phyloP scores from a whole-genome alignment of 2,329 filamentous ascomycete genomes.

The Fusarium liriodendri region DNA sequence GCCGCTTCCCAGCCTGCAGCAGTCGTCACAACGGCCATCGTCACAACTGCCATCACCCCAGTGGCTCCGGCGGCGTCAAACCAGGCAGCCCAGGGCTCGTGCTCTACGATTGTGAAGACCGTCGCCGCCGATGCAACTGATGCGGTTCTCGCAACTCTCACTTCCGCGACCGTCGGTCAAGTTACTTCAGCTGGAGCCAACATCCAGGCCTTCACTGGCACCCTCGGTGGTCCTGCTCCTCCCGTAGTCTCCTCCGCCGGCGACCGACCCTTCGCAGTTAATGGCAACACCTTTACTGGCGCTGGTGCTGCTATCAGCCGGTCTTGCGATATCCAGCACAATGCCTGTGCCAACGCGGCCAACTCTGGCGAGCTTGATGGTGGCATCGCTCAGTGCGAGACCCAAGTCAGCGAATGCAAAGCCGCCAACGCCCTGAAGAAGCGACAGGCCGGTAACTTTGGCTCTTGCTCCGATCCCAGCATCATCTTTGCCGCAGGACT shows the following conservation, averaged over 20 bases:
- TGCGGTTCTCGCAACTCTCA: not conserved
- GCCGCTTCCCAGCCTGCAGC: not conserved
- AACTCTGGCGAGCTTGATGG: conserved; percentile 54
- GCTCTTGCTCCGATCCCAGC: not conserved
- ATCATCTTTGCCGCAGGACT: not conserved
- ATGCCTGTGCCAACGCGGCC: conserved; percentile 60
- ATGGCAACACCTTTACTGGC: conserved; percentile 65
- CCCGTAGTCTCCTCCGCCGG: conserved; percentile 52
- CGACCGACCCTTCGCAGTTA: conserved; percentile 62
- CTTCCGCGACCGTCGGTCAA: not conserved
- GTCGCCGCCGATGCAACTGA: not conserved
- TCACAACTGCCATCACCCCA: not conserved
- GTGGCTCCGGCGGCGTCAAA: not conserved
- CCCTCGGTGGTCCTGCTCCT: conserved; percentile 55
- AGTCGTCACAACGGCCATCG: not conserved
- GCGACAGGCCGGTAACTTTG: not conserved
- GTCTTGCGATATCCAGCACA: conserved; percentile 63
- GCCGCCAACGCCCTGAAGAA: not conserved
- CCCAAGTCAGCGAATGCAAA: conserved; percentile 3
- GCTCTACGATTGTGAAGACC: not conserved
- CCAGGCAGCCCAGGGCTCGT: not conserved
- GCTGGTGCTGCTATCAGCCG: conserved; percentile 58
- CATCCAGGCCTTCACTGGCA: conserved; percentile 59
- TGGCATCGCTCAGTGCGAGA: conserved; percentile 20
- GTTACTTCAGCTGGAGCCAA: conserved; percentile 43